Percentiles rank a stretch among this genome's conserved stretches.
Evolutionary conservation across 257 asterid genomes (phyloP).

Genomic region (Jasminum sambac): DNA sequence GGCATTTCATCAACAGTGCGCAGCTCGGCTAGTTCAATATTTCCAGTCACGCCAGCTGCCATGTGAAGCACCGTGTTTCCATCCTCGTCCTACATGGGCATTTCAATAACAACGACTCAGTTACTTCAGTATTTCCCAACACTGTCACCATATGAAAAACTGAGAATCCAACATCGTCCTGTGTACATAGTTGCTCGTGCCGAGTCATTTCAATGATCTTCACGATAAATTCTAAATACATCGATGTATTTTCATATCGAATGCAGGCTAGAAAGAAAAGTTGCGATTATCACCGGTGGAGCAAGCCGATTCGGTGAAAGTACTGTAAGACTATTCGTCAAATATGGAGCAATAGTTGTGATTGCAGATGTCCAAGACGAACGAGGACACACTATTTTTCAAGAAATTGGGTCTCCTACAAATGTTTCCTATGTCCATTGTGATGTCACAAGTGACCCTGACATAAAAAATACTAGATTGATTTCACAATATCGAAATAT

Average conservation of each 20-base stretch:
- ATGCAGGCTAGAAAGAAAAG: conserved; percentile 69
- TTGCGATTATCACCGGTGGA: conserved; percentile 80
- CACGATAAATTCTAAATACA: background rate
- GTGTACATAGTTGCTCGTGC: too few relatives aligned
- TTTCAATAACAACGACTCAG: too few relatives aligned
- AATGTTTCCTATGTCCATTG: conserved; percentile 59
- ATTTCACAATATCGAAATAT: conserved; percentile 40
- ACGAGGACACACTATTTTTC: conserved; percentile 40
- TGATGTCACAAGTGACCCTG: conserved; percentile 54
- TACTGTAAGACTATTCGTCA: conserved; percentile 55
- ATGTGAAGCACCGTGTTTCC: conserved; percentile 33
- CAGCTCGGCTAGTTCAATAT: conserved; percentile 22
- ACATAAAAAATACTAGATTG: conserved; percentile 41
- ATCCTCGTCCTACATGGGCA: conserved; percentile 25
- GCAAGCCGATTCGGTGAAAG: conserved; percentile 87
- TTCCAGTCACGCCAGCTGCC: conserved; percentile 29
- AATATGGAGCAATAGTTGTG: conserved; percentile 69
- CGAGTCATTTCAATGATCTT: too few relatives aligned
- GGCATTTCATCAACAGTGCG: conserved; percentile 20
- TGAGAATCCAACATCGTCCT: too few relatives aligned
- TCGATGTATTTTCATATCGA: background rate
- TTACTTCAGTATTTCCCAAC: too few relatives aligned
- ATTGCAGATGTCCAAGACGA: conserved; percentile 80
- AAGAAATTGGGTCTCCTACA: conserved; percentile 31
- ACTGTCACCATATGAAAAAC: too few relatives aligned